Conservation (phyloP, 352 stramenopile genomes). For the Pythium grandisporangium region DNA sequence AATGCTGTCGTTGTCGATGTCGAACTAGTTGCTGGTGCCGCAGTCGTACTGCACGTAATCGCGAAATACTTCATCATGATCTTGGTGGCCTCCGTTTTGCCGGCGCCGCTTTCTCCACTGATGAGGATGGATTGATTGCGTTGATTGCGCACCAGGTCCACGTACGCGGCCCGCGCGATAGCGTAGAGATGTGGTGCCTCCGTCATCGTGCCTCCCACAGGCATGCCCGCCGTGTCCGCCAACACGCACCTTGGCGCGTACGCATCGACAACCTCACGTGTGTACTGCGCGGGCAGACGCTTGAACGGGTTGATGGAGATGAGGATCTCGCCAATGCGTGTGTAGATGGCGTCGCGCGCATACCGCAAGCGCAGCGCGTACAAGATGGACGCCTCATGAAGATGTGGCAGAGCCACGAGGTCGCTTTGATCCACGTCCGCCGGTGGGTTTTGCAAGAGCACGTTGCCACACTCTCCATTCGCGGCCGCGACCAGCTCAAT, state of each 20-base stretch:
- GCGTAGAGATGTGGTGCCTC: slow-evolving; percentile 59
- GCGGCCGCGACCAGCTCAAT: slow-evolving; percentile 24
- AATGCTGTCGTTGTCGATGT: not conserved
- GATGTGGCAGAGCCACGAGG: slow-evolving; percentile 71
- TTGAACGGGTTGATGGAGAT: slow-evolving; percentile 86
- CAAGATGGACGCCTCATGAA: slow-evolving; percentile 82
- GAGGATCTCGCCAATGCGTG: slow-evolving; percentile 78
- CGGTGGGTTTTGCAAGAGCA: slow-evolving; percentile 57
- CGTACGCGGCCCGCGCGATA: slow-evolving; percentile 62
- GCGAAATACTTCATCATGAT: slow-evolving; percentile 88
- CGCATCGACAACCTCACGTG: slow-evolving; percentile 25
- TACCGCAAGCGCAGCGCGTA: slow-evolving; percentile 71
- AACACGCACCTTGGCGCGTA: slow-evolving; percentile 44
- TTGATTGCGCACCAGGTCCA: slow-evolving; percentile 52
- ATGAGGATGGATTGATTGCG: slow-evolving; percentile 82
- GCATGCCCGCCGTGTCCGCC: slow-evolving; percentile 10
- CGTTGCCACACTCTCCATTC: slow-evolving; percentile 49
- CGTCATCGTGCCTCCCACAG: too few species aligned
- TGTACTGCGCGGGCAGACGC: slow-evolving; percentile 59
- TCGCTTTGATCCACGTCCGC: slow-evolving; percentile 63
- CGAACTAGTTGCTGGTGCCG: not conserved
- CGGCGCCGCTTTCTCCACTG: slow-evolving; percentile 77
- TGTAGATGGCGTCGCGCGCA: slow-evolving; percentile 79
- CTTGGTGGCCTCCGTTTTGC: slow-evolving; percentile 88
- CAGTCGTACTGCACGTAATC: slow-evolving; percentile 34